Evolutionary conservation across 768 basidiomycete genomes (phyloP), one percentile per base, ranked within the genome.

Genomic region (Serendipita vermifera): DNA sequence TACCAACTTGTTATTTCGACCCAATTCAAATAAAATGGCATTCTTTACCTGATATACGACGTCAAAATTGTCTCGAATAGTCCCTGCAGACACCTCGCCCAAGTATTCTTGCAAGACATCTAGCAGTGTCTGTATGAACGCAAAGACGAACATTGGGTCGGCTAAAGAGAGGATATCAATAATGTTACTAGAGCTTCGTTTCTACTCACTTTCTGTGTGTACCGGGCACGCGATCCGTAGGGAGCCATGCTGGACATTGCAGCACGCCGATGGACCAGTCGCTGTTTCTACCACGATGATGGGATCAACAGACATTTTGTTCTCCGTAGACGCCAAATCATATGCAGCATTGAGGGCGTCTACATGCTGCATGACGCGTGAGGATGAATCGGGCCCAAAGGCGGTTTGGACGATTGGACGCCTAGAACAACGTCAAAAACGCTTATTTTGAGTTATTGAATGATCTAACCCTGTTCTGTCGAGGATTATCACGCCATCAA

Each of bases 41-140:
- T 24, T 3, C 59, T 77, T 24, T 60, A 87, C 90, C 75, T 94
- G 92, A 64, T 97, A 94, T 5, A 96, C 91, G 24, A 89, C 80
- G 64, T 97, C 93, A 67, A 96, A 94, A 67, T 94, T 88, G 59
- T 96, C 91, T 62, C 82, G 87, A 61, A 97, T 70, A 2, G 80
- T 82, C 3, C 79, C 76, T 24, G 86, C 80, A 31, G 85, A 87
- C 22, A 93, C 74, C n/a, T 80, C 77, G 1, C 88, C 91, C 61
- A 96, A 82, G 65, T 97, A 97, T 59, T 94, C 89, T 48, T 75
- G 72, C 40, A 97, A 70, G 41, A 93, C 84, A 53, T 87, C 83
- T 33, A 86, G 69, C 66, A 97, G 93, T 1, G 85, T 81, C 64
- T 87, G 81, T 27, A 96, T 67, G 66, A 94, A 96, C 0, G 90